A percentile compares a stretch with the other conserved stretches of the same genome.
Evolutionary conservation across 805 yeast species (phyloP).

Genomic region (Wickerhamomyces canadensis): DNA sequence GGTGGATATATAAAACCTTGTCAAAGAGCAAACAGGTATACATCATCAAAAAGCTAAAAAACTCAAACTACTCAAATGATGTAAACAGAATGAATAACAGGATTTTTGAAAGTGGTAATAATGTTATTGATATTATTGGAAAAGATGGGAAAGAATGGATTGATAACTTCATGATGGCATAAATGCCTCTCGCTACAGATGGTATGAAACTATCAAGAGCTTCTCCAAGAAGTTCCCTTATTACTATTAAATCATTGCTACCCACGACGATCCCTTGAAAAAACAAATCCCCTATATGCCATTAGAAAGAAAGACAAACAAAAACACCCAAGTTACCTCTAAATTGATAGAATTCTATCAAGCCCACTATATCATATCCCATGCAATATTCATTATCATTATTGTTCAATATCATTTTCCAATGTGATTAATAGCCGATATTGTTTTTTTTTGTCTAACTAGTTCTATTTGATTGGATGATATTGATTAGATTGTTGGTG

Average conservation of each 20-base stretch:
- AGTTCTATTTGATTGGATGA: neutral
- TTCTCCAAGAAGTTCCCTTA: neutral
- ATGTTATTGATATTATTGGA: slow-evolving; percentile 16
- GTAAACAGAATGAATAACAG: neutral
- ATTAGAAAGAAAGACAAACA: no score
- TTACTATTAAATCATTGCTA: neutral
- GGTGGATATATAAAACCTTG: slow-evolving; percentile 21
- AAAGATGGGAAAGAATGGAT: slow-evolving; percentile 19
- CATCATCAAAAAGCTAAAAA: slow-evolving; percentile 16
- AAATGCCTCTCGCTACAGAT: no score
- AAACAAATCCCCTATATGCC: no score
- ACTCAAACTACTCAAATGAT: no score
- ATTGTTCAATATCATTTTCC: no score
- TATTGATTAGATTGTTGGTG: neutral
- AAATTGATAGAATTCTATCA: no score
- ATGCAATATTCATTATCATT: no score
- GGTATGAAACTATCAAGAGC: no score
- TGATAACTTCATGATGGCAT: slow-evolving; percentile 8
- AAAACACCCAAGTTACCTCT: no score
- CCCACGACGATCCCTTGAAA: no score
- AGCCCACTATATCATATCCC: no score
- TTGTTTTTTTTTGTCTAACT: neutral
- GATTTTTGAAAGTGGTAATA: slow-evolving; percentile 17
- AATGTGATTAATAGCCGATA: no score
- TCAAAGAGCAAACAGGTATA: slow-evolving; percentile 4